Evolutionary conservation across 768 basidiomycete genomes (phyloP).

Genomic region (Rhodotorula diobovata): DNA sequence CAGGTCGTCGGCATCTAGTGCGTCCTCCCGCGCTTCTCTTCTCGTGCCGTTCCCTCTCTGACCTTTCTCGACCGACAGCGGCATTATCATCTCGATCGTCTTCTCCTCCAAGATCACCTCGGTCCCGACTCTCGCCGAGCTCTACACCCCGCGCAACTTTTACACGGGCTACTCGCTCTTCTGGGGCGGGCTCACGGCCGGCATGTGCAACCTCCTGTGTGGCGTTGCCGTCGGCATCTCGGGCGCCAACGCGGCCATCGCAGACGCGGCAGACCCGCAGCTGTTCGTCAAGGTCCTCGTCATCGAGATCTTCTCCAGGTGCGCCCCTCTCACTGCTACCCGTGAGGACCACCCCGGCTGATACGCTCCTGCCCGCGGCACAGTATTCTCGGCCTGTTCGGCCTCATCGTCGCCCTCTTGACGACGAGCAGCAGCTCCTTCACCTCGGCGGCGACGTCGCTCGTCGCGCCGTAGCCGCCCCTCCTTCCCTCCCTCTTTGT

Average conservation of each 20-base stretch:
- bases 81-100: conserved; percentile 82
- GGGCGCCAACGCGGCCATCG: conserved; percentile 88
- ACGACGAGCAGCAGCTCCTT: neutral
- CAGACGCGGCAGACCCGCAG: conserved; percentile 90
- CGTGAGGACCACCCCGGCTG: no score
- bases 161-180: conserved; percentile 93
- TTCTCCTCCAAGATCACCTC: conserved; percentile 73
- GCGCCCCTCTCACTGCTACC: conserved; percentile 12
- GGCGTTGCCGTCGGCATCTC: conserved; percentile 91
- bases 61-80: neutral
- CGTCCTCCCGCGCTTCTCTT: conserved; percentile 48
- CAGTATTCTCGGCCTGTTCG: conserved; percentile 19
- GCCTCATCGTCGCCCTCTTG: conserved; percentile 15
- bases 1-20: conserved; percentile 99
- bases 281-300: conserved; percentile 95
- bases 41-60: neutral
- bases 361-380: neutral
- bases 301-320: conserved; percentile 57
- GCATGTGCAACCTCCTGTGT: conserved; percentile 87
- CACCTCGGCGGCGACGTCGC: neutral
- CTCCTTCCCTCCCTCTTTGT: no score
- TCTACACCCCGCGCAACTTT: conserved; percentile 84
- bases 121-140: conserved; percentile 56
- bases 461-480: no score
- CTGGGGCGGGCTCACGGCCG: conserved; percentile 94